Conservation (phyloP, 306 rosid genomes). For the Trifolium subterraneum region DNA sequence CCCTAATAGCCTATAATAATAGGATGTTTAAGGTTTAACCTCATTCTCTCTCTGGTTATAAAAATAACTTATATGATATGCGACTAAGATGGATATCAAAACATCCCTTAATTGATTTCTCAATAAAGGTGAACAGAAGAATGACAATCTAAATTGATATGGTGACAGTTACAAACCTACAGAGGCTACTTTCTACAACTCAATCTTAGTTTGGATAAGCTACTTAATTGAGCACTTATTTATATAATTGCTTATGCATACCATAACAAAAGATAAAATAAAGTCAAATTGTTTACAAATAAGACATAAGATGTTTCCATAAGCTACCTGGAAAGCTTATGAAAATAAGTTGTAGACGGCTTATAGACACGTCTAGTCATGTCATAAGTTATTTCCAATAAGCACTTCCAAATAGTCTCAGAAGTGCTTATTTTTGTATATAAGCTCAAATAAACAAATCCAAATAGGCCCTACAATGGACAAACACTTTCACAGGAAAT, state of each 20-base stretch:
- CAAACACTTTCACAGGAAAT: too few relatives aligned
- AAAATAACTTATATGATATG: neutral
- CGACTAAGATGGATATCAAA: neutral
- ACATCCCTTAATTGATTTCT: neutral
- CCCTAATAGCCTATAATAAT: neutral
- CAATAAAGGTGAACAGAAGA: neutral
- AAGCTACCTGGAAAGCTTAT: neutral
- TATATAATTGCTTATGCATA: neutral
- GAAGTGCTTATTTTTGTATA: neutral
- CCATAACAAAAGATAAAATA: too few relatives aligned
- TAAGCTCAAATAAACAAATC: too few relatives aligned
- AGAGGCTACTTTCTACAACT: neutral
- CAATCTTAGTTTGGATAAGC: neutral
- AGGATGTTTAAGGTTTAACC: neutral
- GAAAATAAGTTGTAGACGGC: too few relatives aligned
- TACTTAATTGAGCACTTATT: neutral
- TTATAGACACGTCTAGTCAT: too few relatives aligned
- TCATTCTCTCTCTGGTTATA: neutral
- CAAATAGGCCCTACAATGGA: too few relatives aligned
- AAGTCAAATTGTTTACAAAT: neutral
- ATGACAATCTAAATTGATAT: too few relatives aligned
- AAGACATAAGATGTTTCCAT: neutral
- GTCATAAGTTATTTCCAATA: too few relatives aligned
- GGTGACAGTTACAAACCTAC: neutral
- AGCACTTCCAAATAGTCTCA: neutral